Evolutionary conservation across 495 filamentous ascomycete genomes (phyloP).

Genomic region (Massariosphaeria phaeospora): DNA sequence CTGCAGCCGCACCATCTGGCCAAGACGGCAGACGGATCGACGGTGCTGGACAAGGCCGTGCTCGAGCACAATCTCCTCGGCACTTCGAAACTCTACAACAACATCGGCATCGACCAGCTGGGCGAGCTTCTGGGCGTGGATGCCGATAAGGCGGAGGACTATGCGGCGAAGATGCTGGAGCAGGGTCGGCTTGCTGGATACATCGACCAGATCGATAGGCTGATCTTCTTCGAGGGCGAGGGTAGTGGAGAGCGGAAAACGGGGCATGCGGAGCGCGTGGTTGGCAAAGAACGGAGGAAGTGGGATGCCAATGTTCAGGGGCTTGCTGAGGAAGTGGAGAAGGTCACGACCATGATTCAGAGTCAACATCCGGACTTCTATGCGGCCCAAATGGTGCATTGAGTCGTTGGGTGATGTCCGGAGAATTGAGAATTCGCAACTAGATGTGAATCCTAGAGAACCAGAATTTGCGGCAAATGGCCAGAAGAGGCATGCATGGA

Average conservation of each 20-base stretch:
- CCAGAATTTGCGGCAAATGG: too few species aligned
- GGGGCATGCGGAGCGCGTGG: conserved; percentile 53
- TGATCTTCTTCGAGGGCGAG: conserved; percentile 78
- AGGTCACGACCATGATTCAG: conserved; percentile 70
- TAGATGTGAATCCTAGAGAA: too few species aligned
- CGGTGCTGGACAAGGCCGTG: conserved; percentile 89
- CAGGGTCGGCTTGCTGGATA: conserved; percentile 78
- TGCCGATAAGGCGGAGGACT: conserved; percentile 79
- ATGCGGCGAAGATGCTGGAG: conserved; percentile 92
- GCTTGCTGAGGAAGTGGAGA: conserved; percentile 82
- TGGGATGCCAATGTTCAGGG: conserved; percentile 88
- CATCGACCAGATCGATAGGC: conserved; percentile 89
- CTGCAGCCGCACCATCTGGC: conserved; percentile 86
- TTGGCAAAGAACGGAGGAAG: conserved; percentile 65
- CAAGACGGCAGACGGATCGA: conserved; percentile 78
- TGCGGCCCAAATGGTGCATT: conserved; percentile 35
- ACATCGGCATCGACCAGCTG: conserved; percentile 76
- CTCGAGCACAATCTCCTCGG: conserved; percentile 93
- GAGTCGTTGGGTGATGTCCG: conserved; percentile 1
- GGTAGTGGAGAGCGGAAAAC: conserved; percentile 60
- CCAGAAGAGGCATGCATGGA: too few species aligned
- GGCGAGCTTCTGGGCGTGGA: conserved; percentile 72
- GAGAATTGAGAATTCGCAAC: too few species aligned
- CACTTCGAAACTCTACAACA: conserved; percentile 78
- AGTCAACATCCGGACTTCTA: conserved; percentile 55